Evolutionary conservation across 176 grass and related monocot genomes (phyloP).

Genomic region (Panicum miliaceum): DNA sequence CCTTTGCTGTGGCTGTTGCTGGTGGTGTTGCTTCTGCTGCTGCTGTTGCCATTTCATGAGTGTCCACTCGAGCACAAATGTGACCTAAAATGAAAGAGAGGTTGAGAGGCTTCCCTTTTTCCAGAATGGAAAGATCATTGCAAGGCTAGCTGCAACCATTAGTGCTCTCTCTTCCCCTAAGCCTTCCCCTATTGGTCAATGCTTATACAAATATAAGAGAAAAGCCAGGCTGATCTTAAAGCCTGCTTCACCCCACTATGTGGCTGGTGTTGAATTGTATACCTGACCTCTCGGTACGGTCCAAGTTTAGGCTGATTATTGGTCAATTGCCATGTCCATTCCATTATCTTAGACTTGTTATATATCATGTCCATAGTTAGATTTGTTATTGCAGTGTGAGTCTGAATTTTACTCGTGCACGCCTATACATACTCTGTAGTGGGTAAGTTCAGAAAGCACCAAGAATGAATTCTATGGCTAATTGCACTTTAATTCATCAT

Average conservation of each 20-base stretch:
- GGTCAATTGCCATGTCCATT: constrained; percentile 1
- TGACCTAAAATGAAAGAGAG: constrained; percentile 22
- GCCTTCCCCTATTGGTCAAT: constrained; percentile 36
- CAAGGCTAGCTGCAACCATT: constrained; percentile 9
- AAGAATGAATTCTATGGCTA: constrained; percentile 25
- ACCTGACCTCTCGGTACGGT: constrained; percentile 10
- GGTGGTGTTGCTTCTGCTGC: background rate
- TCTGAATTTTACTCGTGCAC: constrained; percentile 49
- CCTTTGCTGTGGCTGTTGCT: background rate
- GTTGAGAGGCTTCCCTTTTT: background rate
- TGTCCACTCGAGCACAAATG: constrained; percentile 53
- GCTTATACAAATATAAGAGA: constrained; percentile 35
- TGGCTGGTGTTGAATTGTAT: background rate
- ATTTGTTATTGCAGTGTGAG: constrained; percentile 11
- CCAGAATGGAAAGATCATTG: constrained; percentile 28
- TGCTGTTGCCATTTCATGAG: constrained; percentile 40
- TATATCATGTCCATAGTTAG: background rate
- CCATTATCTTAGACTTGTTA: background rate
- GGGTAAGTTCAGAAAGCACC: constrained; percentile 56
- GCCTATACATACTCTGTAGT: background rate
- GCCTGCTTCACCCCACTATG: constrained; percentile 34
- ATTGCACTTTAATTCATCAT: constrained; percentile 8
- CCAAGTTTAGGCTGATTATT: constrained; percentile 32
- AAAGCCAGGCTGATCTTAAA: background rate
- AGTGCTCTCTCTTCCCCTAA: constrained; percentile 25